A percentile compares a stretch with the other conserved stretches of the same genome.
Conservation (phyloP, 805 yeast genomes). For the Teunomyces panamensis region DNA sequence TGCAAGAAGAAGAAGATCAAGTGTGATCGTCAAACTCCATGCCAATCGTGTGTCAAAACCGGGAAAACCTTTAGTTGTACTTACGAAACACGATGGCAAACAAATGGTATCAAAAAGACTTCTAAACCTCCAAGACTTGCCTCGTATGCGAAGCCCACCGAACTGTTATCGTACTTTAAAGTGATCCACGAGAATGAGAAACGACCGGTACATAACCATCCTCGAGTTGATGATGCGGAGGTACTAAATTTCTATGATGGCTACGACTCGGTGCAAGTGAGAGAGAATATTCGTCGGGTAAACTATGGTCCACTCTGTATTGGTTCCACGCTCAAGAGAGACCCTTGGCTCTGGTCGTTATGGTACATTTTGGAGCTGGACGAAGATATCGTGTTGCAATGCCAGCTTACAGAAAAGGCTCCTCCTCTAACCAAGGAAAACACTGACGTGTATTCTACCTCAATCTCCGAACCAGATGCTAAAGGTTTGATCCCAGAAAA, state of each 20-base stretch:
- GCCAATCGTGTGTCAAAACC: conserved; percentile 23
- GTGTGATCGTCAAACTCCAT: conserved; percentile 28
- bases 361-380: conserved; percentile 28
- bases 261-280: conserved; percentile 28
- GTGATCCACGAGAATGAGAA: too few species aligned
- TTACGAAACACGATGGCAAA: conserved; percentile 17
- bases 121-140: not conserved
- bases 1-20: conserved; percentile 33
- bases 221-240: conserved; percentile 8
- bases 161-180: not conserved
- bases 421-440: not conserved
- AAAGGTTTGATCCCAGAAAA: conserved; percentile 16
- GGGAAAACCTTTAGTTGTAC: conserved; percentile 16
- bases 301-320: conserved; percentile 40
- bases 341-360: conserved; percentile 27
- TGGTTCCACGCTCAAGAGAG: conserved; percentile 35
- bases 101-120: not conserved
- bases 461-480: conserved; percentile 8
- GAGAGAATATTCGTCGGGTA: conserved; percentile 27
- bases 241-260: conserved; percentile 19
- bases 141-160: not conserved
- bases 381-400: not conserved
- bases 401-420: conserved; percentile 14
- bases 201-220: not conserved
- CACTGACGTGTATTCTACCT: conserved; percentile 12